Base-by-base conservation (phyloP, 768 basidiomycete species). In the Kwoniella newhampshirensis region DNA sequence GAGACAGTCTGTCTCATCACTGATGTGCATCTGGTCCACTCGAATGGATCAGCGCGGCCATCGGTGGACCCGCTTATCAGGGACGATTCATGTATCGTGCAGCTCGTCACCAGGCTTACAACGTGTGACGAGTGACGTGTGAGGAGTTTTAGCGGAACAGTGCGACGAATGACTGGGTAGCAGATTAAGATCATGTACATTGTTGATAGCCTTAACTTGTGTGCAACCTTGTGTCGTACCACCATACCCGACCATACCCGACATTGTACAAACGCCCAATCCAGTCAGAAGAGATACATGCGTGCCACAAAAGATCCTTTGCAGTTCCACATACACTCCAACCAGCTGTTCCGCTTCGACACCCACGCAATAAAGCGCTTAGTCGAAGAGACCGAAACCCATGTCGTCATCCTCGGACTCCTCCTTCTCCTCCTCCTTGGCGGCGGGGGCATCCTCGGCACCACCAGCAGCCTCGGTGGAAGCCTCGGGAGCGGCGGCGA, bases 361-460 rank as follows among this genome's bases (percentile, higher is more conserved):
- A 20, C 35, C 4, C 11, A 20, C 27, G 11, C 28, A 32, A 18
- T 37, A 30, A 58, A n/a, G 27, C 56, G 68, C 44, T 66, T 77
- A 77, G 64, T 77, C 77, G 70, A 77, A 77, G 40, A 77, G 74
- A 66, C 77, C 77, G 68, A 77, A 74, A 57, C 73, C 72, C 65
- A 66, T 68, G 72, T 70, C 71, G 72, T 70, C 71, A 59, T 75
- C 74, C 51, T 70, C 71, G 43, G 72, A 72, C 57, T 73, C 73
- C 71, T 89, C 87, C 67, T 78, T 73, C 63, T 84, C 85, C 79
- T 86, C 85, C 79, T 89, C 83, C 77, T 87, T 83, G 50, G 79
- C 59, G 49, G 64, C 67, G 39, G 69, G 84, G 54, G 80, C 82
- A 25, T 81, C 81, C 12, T 82, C 84, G 32, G 81, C 84, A 46